Conservation (phyloP, 306 rosid species). For the Rosa persica region DNA sequence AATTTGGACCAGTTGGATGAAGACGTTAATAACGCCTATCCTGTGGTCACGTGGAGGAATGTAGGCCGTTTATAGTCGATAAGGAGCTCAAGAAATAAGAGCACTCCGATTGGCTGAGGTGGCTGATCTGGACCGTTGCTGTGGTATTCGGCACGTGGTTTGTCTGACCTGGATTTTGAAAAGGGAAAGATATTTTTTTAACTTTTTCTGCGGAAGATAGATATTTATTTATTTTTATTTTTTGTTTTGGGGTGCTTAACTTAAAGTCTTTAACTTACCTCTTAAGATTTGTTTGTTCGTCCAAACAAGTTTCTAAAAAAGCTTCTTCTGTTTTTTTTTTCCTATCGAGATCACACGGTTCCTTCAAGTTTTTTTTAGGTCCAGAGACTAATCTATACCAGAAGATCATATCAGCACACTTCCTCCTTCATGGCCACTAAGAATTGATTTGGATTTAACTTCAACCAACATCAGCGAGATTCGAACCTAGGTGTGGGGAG, state of each 20-base stretch:
- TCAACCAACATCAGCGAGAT: too few relatives aligned
- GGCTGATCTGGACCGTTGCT: slow-evolving; percentile 32
- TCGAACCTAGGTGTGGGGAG: too few relatives aligned
- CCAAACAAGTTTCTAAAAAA: too few relatives aligned
- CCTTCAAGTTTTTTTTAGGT: too few relatives aligned
- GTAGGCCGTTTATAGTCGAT: slow-evolving; percentile 51
- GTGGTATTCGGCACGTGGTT: slow-evolving; percentile 33
- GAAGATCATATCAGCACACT: too few relatives aligned
- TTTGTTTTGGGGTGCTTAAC: neutral
- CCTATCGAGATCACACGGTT: too few relatives aligned
- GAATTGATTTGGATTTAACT: too few relatives aligned
- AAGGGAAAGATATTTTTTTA: neutral
- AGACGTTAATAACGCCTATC: slow-evolving; percentile 42
- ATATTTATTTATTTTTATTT: neutral
- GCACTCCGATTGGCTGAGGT: slow-evolving; percentile 34
- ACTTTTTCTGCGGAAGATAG: neutral
- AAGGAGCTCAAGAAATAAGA: slow-evolving; percentile 23
- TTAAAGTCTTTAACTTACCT: neutral
- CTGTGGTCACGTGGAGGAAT: slow-evolving; percentile 46
- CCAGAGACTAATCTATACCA: rapidly evolving
- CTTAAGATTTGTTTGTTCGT: too few relatives aligned
- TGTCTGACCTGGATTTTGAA: slow-evolving; percentile 34
- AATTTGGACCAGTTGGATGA: slow-evolving; percentile 48
- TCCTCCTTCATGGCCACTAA: too few relatives aligned
- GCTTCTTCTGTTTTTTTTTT: too few relatives aligned